Percentiles rank a stretch among this genome's conserved stretches.
phyloP scores from a whole-genome alignment of 805 yeast species.

The Torulaspora delbrueckii region DNA sequence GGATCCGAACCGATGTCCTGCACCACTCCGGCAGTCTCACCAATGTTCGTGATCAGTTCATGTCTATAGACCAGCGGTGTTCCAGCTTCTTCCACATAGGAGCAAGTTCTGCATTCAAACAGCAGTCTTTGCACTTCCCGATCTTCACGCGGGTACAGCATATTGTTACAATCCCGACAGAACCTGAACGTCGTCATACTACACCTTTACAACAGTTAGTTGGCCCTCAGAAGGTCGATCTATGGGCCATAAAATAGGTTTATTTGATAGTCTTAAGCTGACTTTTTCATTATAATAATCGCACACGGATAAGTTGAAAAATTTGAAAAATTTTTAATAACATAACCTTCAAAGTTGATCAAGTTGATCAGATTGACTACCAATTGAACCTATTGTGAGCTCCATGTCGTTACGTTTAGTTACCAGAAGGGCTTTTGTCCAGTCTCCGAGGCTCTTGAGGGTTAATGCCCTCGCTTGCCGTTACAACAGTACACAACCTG shows the following conservation, averaged over 20 bases:
- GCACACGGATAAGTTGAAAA: not conserved
- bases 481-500: conserved; percentile 33
- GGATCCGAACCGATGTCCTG: conserved; percentile 95
- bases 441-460: conserved; percentile 9
- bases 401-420: conserved; percentile 22
- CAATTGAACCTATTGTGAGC: not conserved
- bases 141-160: conserved; percentile 97
- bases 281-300: not conserved
- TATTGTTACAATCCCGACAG: conserved; percentile 94
- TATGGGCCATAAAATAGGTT: not conserved
- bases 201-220: not conserved
- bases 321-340: conserved; percentile 12
- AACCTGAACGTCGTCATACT: conserved; percentile 88
- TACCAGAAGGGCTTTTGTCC: conserved; percentile 15
- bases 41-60: conserved; percentile 86
- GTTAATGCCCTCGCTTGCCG: conserved; percentile 33
- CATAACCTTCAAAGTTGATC: not conserved
- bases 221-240: not conserved
- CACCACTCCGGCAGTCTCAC: conserved; percentile 93
- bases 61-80: conserved; percentile 85
- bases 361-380: not conserved
- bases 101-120: conserved; percentile 92
- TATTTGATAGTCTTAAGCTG: not conserved
- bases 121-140: conserved; percentile 63
- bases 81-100: conserved; percentile 87